Evolutionary conservation across 352 stramenopile genomes (phyloP).

Genomic region (Globisporangium emineosum): DNA sequence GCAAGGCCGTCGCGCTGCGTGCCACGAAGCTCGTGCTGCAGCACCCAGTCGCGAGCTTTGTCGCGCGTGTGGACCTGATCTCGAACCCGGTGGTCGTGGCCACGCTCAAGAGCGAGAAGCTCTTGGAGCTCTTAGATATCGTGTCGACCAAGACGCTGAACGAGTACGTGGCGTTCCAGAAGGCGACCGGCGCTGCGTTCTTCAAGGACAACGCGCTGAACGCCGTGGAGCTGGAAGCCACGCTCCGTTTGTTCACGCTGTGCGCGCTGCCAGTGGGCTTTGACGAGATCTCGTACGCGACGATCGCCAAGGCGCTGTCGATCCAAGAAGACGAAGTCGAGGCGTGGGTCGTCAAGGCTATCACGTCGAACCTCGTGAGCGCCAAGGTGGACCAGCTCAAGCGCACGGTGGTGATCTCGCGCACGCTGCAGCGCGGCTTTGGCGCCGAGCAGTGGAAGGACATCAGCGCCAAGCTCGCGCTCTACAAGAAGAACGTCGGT

Average conservation of each 20-base stretch:
- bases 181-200: conserved; percentile 53
- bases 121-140: conserved; percentile 90
- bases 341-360: conserved; percentile 93
- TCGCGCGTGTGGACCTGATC: conserved; percentile 86
- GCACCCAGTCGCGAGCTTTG: conserved; percentile 89
- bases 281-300: conserved; percentile 89
- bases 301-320: conserved; percentile 80
- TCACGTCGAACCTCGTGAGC: conserved; percentile 87
- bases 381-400: conserved; percentile 95
- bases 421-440: conserved; percentile 77
- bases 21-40: conserved; percentile 84
- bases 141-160: conserved; percentile 90
- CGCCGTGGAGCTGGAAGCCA: conserved; percentile 58
- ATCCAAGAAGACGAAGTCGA: conserved; percentile 88
- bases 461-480: conserved; percentile 83
- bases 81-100: conserved; percentile 73
- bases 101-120: conserved; percentile 61
- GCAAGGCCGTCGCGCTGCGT: conserved; percentile 77
- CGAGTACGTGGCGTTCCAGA: conserved; percentile 86
- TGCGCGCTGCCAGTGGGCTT: conserved; percentile 89
- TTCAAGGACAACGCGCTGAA: conserved; percentile 59
- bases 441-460: conserved; percentile 88
- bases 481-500: conserved; percentile 93
- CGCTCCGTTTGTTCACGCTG: conserved; percentile 93
- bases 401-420: conserved; percentile 87